Conservation (phyloP, 2,329 filamentous ascomycete genomes). For the Zymoseptoria passerinii region DNA sequence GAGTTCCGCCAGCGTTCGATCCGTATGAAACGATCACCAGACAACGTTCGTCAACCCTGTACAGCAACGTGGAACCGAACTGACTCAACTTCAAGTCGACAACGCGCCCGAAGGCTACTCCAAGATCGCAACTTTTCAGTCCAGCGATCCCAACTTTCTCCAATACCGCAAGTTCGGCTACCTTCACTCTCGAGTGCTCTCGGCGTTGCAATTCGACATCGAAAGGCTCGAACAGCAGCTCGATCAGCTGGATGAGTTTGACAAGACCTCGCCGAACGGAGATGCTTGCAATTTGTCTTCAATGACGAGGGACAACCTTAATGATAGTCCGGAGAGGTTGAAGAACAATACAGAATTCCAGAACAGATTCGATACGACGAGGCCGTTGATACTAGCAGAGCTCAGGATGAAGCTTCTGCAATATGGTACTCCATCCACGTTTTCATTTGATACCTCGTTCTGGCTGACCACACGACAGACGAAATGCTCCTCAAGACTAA, state of each 20-base stretch:
- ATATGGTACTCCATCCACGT: constrained; percentile 15
- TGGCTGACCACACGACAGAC: constrained; percentile 16
- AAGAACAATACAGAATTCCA: constrained; percentile 1
- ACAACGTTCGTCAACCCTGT: background rate
- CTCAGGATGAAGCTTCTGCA: constrained; percentile 16
- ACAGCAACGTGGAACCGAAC: background rate
- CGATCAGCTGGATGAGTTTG: constrained; percentile 22
- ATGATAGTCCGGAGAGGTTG: constrained; percentile 6
- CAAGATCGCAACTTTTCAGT: constrained; percentile 32
- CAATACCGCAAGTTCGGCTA: constrained; percentile 35
- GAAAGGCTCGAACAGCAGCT: constrained; percentile 31
- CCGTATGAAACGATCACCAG: background rate
- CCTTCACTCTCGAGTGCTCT: constrained; percentile 33
- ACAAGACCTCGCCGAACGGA: constrained; percentile 6
- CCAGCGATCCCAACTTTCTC: constrained; percentile 34
- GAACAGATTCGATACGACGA: constrained; percentile 4
- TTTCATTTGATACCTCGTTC: background rate
- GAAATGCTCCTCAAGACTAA: constrained; percentile 34
- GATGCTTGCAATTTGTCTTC: constrained; percentile 1
- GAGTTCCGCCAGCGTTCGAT: background rate
- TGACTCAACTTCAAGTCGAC: constrained; percentile 22
- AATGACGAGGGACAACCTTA: constrained; percentile 11
- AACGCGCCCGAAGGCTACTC: constrained; percentile 33
- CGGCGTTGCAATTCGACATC: constrained; percentile 34
- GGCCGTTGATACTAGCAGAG: constrained; percentile 17